Percentiles rank a stretch among this genome's conserved stretches.
Evolutionary conservation across 1,139 yeast genomes (phyloP).

Genomic region (Wickerhamomyces sp.): DNA sequence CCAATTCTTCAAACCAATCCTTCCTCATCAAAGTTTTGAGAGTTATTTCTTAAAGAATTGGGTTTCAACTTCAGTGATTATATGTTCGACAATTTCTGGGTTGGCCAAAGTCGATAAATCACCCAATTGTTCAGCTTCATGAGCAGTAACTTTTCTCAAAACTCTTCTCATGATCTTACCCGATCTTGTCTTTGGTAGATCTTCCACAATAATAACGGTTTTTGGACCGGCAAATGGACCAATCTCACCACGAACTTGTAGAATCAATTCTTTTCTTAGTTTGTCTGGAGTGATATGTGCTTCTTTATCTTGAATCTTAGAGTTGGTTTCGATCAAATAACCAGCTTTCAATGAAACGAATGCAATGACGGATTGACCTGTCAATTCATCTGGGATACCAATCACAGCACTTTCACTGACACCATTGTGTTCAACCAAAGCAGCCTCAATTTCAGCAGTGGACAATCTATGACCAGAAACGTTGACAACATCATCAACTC

Average conservation of each 20-base stretch:
- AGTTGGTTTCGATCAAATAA: slow-evolving; percentile 30
- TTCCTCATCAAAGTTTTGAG: slow-evolving; percentile 5
- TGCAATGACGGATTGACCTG: slow-evolving; percentile 97
- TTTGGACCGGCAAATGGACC: slow-evolving; percentile 99
- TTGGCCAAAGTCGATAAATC: slow-evolving; percentile 88
- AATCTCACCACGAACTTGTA: slow-evolving; percentile 88
- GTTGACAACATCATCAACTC: slow-evolving; percentile 97
- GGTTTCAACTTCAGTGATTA: slow-evolving; percentile 43
- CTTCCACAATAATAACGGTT: slow-evolving; percentile 78
- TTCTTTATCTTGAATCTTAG: slow-evolving; percentile 37
- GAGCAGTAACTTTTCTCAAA: slow-evolving; percentile 82
- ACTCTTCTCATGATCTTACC: slow-evolving; percentile 99
- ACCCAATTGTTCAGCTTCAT: slow-evolving; percentile 91
- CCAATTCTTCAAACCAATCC: not conserved
- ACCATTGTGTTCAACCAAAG: slow-evolving; percentile 69
- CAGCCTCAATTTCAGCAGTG: slow-evolving; percentile 96
- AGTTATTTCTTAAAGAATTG: slow-evolving; percentile 26
- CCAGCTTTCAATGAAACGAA: slow-evolving; percentile 80
- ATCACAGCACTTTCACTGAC: slow-evolving; percentile 95
- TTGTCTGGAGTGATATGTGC: slow-evolving; percentile 41
- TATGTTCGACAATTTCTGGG: slow-evolving; percentile 77
- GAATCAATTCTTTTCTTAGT: slow-evolving; percentile 74
- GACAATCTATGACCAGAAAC: slow-evolving; percentile 97
- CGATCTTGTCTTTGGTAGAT: slow-evolving; percentile 95
- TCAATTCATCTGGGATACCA: slow-evolving; percentile 89